Evolutionary conservation across 2,329 filamentous ascomycete species (phyloP), one percentile per base, ranked within the genome.

Genomic region (Fusarium ambrosium): DNA sequence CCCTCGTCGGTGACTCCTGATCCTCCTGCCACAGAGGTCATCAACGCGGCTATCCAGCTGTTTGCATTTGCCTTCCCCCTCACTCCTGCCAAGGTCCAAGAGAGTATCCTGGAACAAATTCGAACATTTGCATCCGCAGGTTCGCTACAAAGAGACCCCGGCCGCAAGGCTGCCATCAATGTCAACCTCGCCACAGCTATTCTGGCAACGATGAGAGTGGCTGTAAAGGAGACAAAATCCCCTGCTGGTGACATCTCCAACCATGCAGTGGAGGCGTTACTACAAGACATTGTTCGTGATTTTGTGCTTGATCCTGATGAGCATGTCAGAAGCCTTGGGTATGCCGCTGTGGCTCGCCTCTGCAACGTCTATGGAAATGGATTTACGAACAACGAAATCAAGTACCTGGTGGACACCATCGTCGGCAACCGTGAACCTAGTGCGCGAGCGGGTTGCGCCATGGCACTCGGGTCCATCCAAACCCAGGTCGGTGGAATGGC

Each of bases 401-500:
- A 97, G 80, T 93, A 93, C 80, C 88, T 99, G 11, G 93, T 98
- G 51, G 96, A 99, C 79, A 97, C 94, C 1, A 98, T 99, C 73
- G 95, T 99, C 7, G 90, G 92, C 53, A 98, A 99, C 82, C 90
- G 96, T 64, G 97, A 99, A 81, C 97, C 97, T 0, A 96, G 94
- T 81, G 95, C 95, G 41, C 92, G 97, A 81, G 95, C 97, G 53
- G 97, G 97, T 13, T 99, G 96, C 83, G 97, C 97, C 18, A 94
- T 97, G 86, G 95, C 97, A 14, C 86, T 99, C 34, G 97, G 97
- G 10, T 94, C 93, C 66, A 98, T 99, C 62, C 95, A 99, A 84
- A 94, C 95, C 20, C 95, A 98, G 81, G 94, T 99, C 37, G 97
- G 97, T 67, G 96, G 97, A 66, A 98, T 99, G 95, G 97, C 97